A percentile compares a stretch with the other conserved stretches of the same genome.
Conservation (phyloP, 257 asterid species). For the Rauvolfia tetraphylla region DNA sequence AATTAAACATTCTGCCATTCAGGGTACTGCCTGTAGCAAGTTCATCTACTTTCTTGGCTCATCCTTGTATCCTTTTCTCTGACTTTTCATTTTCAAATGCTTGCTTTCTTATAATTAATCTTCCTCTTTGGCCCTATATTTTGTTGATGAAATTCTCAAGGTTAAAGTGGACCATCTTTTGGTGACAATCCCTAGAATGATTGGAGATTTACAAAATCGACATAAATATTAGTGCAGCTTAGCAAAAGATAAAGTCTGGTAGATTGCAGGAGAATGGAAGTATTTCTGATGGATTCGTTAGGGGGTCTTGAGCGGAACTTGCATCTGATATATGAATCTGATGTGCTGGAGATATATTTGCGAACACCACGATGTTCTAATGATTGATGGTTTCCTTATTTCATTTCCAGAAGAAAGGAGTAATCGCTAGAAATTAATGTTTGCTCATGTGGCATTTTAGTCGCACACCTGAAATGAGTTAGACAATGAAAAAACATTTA, state of each 20-base stretch:
- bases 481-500: background rate
- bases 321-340: background rate
- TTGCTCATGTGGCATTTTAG: background rate
- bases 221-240: background rate
- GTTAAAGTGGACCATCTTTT: background rate
- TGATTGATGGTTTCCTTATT: background rate
- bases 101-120: background rate
- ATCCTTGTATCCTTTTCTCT: no score
- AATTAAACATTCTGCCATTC: constrained; percentile 74
- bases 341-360: background rate
- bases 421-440: background rate
- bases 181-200: background rate
- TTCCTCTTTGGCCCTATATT: background rate
- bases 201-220: background rate
- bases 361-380: background rate
- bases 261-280: background rate
- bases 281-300: background rate
- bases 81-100: background rate
- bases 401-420: background rate
- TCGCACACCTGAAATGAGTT: background rate
- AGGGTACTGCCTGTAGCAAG: constrained; percentile 35
- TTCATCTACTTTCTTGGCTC: no score
- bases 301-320: background rate
- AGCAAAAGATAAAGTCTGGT: background rate
- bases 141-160: background rate